Percentiles rank a stretch among this genome's conserved stretches.
phyloP scores from a whole-genome alignment of 1,284 basidiomycete species.

The Leccinum huronense region DNA sequence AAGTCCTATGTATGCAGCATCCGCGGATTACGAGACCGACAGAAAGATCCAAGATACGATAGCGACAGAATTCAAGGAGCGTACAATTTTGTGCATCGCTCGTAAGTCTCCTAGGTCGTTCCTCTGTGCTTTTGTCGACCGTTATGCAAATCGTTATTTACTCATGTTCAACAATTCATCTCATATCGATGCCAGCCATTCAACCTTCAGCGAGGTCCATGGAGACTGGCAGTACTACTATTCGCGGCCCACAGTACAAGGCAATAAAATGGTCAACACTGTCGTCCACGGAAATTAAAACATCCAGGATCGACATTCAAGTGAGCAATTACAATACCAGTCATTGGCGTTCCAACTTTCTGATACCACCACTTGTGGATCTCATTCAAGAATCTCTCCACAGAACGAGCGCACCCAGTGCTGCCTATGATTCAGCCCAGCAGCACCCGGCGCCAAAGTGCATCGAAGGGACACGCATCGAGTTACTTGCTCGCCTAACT shows the following conservation, averaged over 20 bases:
- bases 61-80: too few species aligned
- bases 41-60: too few species aligned
- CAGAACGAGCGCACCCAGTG: constrained; percentile 16
- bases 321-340: constrained; percentile 7
- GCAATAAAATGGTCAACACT: constrained; percentile 21
- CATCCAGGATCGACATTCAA: constrained; percentile 13
- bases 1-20: too few species aligned
- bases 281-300: constrained; percentile 26
- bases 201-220: constrained; percentile 27
- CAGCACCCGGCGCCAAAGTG: constrained; percentile 27
- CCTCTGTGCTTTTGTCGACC: too few species aligned
- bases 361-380: neutral
- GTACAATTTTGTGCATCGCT: too few species aligned
- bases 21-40: too few species aligned
- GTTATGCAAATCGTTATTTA: too few species aligned
- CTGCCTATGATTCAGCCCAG: constrained; percentile 23
- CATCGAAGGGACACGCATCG: constrained; percentile 25
- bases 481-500: constrained; percentile 19
- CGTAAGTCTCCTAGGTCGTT: too few species aligned
- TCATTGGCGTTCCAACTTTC: constrained; percentile 4
- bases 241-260: constrained; percentile 17
- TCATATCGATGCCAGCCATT: constrained; percentile 26
- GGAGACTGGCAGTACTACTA: constrained; percentile 18
- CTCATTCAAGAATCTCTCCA: constrained; percentile 11
- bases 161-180: constrained; percentile 29